Base-by-base conservation (phyloP, 2,329 filamentous ascomycete species). In the Nannizziopsis arthrosporioides region DNA sequence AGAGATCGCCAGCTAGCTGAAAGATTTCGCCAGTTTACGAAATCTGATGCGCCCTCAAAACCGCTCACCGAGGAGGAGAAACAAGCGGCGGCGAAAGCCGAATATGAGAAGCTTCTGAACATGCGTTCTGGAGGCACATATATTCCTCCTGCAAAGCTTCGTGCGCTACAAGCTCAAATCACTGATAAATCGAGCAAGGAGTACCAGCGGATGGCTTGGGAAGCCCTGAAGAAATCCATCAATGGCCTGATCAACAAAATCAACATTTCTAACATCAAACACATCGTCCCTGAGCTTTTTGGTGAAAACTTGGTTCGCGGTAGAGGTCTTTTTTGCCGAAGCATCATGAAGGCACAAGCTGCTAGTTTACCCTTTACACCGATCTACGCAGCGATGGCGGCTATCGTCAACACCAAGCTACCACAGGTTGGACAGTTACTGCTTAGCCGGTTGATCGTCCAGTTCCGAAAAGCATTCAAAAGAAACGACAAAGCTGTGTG, bases 231-330 rank as follows among this genome's bases (percentile, higher is more conserved):
- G 73, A 98, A 98, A 73, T 92, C 85, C 42, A 94, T 98, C 69
- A 96, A 98, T 63, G 92, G 92, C 58, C 72, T 98, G 55, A 94
- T 98, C 75, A 98, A 98, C 76, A 98, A 98, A 73, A 85, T 95
- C 73, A 96, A 96, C 68, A 85, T 90, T 48, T 86, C 85, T 31
- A 98, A 98, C 66, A 96, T 98, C 75, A 96, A 98, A 68, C 78
- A 85, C 62, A 95, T 98, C 53, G 88, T 96, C 18, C 90, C 90
- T 1, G 92, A 98, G 69, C 74, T 98, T 40, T 98, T 98, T 67
- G 80, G 81, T 43, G 92, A 98, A 73, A 98, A 98, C 63, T 69
- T 98, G 58, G 75, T 98, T 36, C 82, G 92, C 50, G 92, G 92
- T 5, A 78, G 92, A 51, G 92, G 92, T 15, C 69, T 98, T 51